Percentiles rank a stretch among this genome's conserved stretches.
Evolutionary conservation across 2,329 filamentous ascomycete genomes (phyloP).

Genomic region (Fonsecaea pugnacius): DNA sequence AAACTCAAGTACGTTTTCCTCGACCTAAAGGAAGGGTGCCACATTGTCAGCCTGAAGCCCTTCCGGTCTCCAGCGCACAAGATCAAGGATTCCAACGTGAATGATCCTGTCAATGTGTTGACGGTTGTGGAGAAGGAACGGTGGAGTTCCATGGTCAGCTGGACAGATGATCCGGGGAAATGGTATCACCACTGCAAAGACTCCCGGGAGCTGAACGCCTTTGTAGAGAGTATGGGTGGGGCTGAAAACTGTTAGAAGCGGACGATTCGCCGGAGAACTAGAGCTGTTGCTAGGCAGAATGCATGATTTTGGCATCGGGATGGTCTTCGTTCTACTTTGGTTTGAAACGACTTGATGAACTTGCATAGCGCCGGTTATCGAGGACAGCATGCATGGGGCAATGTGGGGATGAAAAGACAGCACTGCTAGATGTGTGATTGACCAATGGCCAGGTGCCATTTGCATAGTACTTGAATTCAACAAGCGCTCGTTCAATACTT

Average conservation of each 20-base stretch:
- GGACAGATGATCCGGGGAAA: slow-evolving; percentile 80
- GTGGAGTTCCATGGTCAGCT: slow-evolving; percentile 76
- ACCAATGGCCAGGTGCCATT: slow-evolving; percentile 10
- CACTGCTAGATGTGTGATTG: background rate
- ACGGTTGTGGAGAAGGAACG: slow-evolving; percentile 75
- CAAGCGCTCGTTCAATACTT: background rate
- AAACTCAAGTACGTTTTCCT: slow-evolving; percentile 85
- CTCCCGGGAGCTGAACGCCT: slow-evolving; percentile 56
- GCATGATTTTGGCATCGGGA: background rate
- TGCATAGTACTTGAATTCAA: slow-evolving; percentile 12
- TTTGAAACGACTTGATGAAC: background rate
- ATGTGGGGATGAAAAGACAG: background rate
- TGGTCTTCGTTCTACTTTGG: background rate
- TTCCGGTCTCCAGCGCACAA: slow-evolving; percentile 83
- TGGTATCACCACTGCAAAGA: slow-evolving; percentile 90
- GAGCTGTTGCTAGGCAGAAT: background rate
- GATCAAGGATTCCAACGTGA: slow-evolving; percentile 72
- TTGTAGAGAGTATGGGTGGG: slow-evolving; percentile 46
- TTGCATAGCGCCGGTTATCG: slow-evolving; percentile 20
- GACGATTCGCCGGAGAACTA: background rate
- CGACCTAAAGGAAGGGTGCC: slow-evolving; percentile 86
- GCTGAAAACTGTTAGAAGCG: slow-evolving; percentile 16
- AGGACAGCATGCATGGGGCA: background rate
- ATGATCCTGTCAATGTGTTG: slow-evolving; percentile 80
- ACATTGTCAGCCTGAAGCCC: slow-evolving; percentile 87